Percentiles rank a stretch among this genome's conserved stretches.
phyloP scores from a whole-genome alignment of 1,284 basidiomycete genomes.

The Cryptococcus hybrid region DNA sequence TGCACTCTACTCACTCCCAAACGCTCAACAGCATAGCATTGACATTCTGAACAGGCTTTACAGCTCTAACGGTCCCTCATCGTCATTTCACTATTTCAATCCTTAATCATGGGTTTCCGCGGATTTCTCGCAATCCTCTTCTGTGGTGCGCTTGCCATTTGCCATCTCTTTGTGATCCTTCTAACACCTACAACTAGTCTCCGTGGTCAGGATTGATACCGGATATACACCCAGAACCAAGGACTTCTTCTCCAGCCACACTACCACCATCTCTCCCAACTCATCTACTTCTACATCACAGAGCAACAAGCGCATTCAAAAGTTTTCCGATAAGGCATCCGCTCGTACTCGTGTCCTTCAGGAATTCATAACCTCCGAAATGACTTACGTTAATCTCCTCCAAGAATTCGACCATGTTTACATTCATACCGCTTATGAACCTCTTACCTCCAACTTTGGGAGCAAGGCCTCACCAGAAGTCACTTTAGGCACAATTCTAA shows the following conservation, averaged over 20 bases:
- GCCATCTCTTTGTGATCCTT: background rate
- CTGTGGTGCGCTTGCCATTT: background rate
- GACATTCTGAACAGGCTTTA: no score
- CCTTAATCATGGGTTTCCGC: background rate
- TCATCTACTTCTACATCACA: background rate
- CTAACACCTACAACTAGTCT: background rate
- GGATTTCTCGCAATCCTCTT: background rate
- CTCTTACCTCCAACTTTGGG: background rate
- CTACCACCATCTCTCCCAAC: background rate
- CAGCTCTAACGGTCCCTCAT: no score
- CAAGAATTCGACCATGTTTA: constrained; percentile 1
- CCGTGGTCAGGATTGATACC: background rate
- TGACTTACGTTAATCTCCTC: constrained; percentile 1
- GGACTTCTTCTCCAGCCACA: no score
- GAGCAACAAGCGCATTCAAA: background rate
- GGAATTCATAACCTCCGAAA: background rate
- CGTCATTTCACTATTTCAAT: no score
- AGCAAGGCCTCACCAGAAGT: background rate
- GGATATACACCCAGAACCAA: background rate
- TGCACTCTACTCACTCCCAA: no score
- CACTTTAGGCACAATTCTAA: background rate
- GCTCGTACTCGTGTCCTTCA: background rate
- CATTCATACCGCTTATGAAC: background rate
- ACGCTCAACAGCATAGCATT: no score
- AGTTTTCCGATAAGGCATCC: background rate